phyloP scores from a whole-genome alignment of 371 early-diverging fungal genomes.

The Capniomyces stellatus region DNA sequence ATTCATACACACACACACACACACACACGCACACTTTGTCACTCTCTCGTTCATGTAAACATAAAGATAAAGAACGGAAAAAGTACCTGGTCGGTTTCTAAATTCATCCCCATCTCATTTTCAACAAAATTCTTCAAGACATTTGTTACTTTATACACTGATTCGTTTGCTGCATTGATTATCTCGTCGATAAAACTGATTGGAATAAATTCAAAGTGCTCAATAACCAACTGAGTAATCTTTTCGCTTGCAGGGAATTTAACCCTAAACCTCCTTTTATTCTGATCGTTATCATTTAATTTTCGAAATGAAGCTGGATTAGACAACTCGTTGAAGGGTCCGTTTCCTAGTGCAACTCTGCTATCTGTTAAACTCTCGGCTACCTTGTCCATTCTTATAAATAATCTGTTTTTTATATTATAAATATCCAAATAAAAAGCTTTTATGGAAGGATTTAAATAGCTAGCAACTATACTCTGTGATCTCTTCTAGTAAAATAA shows the following conservation, averaged over 20 bases:
- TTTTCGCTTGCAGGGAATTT: constrained; percentile 19
- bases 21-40: no score
- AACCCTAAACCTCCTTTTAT: neutral
- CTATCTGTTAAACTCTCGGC: no score
- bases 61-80: neutral
- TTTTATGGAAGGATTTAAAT: no score
- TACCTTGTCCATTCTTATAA: no score
- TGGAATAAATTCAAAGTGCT: constrained; percentile 52
- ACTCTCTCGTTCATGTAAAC: no score
- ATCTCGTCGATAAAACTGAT: constrained; percentile 50
- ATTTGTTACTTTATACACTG: constrained; percentile 40
- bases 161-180: constrained; percentile 46
- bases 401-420: no score
- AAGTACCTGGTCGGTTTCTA: constrained; percentile 25
- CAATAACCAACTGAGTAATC: constrained; percentile 33
- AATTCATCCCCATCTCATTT: constrained; percentile 22
- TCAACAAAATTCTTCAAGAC: constrained; percentile 41
- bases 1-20: no score
- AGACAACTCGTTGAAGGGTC: no score
- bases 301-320: neutral
- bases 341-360: no score
- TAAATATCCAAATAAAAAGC: no score
- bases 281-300: neutral
- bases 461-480: no score
- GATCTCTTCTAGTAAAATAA: no score